Evolutionary conservation across 805 yeast species (phyloP), one percentile per base, ranked within the genome.

Genomic region (Starmerella stigmatis): DNA sequence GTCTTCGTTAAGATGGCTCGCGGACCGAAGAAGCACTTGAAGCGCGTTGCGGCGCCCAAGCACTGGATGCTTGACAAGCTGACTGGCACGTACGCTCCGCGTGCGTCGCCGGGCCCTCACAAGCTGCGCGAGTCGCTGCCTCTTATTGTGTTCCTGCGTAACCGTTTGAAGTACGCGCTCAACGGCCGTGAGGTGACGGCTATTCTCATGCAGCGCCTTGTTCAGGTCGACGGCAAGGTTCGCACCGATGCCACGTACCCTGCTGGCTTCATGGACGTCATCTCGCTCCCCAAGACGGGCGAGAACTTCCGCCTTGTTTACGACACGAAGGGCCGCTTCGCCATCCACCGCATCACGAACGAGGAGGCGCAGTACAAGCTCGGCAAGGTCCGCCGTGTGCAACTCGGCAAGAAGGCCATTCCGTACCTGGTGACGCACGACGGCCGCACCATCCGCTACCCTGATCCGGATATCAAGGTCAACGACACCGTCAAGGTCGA

Each of bases 51-150:
- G 72, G 98, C 98, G 72, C 99, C 99, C 79, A 82, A 88, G 78
- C 98, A 92, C 82, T 92, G 98, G 98, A 84, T 92, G 94, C 85
- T 92, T 78, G 98, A 94, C 94, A 92, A 92, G 78, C 79, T 92
- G 76, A 84, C 96, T 69, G 99, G 99, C 71, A 78, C 85, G 68
- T 92, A 92, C 72, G 98, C 98, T 58, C 98, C 98, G 77, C 86
- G 97, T 78, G 95, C 97, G 69, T 86, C 96, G 57, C 81, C 94
- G 64, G 98, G 98, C 78, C 98, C 98, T 71, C 98, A 89, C 79
- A 92, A 89, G 75, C 79, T 88, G 70, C 81, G 96, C 73, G 97
- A 88, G 77, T 88, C 95, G 55, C 81, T 88, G 68, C 97, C 97
- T 69, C 81, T 88, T 73, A 78, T 89, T 67, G 89, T 88, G 61